phyloP scores from a whole-genome alignment of 192 early-diverging fungal genomes.

The Chytriomyces confervae region DNA sequence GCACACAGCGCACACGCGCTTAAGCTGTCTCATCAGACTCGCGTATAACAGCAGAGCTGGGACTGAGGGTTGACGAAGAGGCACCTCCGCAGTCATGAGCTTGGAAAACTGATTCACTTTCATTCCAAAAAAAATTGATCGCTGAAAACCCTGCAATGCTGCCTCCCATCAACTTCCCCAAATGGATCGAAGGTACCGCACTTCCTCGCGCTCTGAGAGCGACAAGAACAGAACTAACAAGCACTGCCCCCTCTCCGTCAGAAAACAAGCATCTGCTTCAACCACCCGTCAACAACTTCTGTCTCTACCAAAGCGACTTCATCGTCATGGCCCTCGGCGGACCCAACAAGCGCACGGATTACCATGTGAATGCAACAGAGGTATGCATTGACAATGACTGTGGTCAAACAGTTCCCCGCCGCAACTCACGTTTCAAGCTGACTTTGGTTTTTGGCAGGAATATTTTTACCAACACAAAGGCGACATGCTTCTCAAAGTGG shows the following conservation, averaged over 20 bases:
- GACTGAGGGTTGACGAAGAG: too few species aligned
- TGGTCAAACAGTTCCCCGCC: not conserved
- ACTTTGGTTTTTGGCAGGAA: constrained; percentile 59
- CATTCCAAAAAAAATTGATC: too few species aligned
- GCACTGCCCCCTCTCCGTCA: not conserved
- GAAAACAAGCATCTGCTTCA: constrained; percentile 69
- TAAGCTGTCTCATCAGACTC: too few species aligned
- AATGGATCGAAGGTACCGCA: constrained; percentile 82
- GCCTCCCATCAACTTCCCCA: constrained; percentile 85
- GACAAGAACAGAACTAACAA: not conserved
- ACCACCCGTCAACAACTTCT: constrained; percentile 95
- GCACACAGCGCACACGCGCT: too few species aligned
- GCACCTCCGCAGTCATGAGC: too few species aligned
- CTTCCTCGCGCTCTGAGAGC: not conserved
- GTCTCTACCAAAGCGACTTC: constrained; percentile 85
- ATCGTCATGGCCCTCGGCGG: constrained; percentile 90
- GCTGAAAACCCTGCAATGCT: constrained; percentile 44
- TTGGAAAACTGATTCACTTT: too few species aligned
- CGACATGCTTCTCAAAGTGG: constrained; percentile 90
- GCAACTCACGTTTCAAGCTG: not conserved
- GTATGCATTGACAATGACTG: constrained; percentile 39
- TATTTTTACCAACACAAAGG: constrained; percentile 98
- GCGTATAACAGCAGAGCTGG: too few species aligned
- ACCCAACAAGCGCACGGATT: constrained; percentile 95
- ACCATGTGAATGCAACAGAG: constrained; percentile 96